phyloP scores from a whole-genome alignment of 2,329 filamentous ascomycete genomes.

The Anisogramma anomala region DNA sequence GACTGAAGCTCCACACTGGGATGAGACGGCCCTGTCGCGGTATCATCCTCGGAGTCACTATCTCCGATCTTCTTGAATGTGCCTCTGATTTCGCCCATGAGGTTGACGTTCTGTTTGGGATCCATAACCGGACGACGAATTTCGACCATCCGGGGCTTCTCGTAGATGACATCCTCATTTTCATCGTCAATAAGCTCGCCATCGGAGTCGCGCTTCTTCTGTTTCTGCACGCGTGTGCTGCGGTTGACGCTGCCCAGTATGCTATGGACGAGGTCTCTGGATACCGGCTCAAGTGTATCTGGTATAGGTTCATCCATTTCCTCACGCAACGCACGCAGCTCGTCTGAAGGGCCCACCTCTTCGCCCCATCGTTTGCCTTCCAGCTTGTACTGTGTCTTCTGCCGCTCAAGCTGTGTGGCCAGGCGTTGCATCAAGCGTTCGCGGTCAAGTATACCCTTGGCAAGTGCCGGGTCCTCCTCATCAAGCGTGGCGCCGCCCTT shows the following conservation, averaged over 20 bases:
- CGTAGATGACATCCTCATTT: conserved; percentile 53
- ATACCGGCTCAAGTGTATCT: conserved; percentile 37
- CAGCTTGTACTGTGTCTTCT: conserved; percentile 95
- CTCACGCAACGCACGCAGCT: conserved; percentile 80
- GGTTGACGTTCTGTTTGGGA: conserved; percentile 55
- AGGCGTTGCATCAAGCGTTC: conserved; percentile 86
- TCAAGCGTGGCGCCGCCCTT: conserved; percentile 44
- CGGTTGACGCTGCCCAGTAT: conserved; percentile 63
- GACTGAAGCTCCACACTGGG: conserved; percentile 61
- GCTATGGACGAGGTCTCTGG: conserved; percentile 56
- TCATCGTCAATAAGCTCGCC: conserved; percentile 31
- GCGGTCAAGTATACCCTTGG: conserved; percentile 88
- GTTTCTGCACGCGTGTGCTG: conserved; percentile 37
- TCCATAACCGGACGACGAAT: conserved; percentile 59
- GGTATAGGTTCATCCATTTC: conserved; percentile 63
- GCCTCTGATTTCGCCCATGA: conserved; percentile 57
- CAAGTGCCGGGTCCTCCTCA: conserved; percentile 59
- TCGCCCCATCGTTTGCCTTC: conserved; percentile 88
- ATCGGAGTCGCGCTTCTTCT: conserved; percentile 20
- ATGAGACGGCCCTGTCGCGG: conserved; percentile 64
- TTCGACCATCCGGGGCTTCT: conserved; percentile 70
- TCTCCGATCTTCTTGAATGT: conserved; percentile 64
- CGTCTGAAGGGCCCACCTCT: conserved; percentile 73
- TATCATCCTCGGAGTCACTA: conserved; percentile 58
- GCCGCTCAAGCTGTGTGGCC: conserved; percentile 88